phyloP scores from a whole-genome alignment of 2,329 filamentous ascomycete species.

The Colletotrichum simmondsii region DNA sequence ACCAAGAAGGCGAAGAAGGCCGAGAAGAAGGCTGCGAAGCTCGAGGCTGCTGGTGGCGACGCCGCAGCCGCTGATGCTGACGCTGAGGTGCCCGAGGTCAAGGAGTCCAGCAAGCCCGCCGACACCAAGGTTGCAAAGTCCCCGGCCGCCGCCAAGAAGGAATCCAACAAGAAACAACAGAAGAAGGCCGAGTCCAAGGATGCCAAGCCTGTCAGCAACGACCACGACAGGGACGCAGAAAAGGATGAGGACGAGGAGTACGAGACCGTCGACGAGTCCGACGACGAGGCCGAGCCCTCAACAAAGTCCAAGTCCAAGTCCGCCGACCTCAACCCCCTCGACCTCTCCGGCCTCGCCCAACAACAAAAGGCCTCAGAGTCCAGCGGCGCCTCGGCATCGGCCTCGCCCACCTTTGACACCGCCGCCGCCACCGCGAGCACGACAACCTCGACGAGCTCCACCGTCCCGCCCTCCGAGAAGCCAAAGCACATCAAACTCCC shows the following conservation, averaged over 20 bases:
- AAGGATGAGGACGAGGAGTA: constrained; percentile 30
- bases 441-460: constrained; percentile 77
- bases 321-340: constrained; percentile 38
- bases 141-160: constrained; percentile 50
- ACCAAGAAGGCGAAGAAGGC: constrained; percentile 59
- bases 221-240: constrained; percentile 29
- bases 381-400: constrained; percentile 52
- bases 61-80: constrained; percentile 47
- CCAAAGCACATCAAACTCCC: constrained; percentile 75
- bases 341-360: constrained; percentile 40
- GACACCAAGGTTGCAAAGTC: constrained; percentile 62
- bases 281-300: neutral
- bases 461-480: constrained; percentile 68
- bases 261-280: constrained; percentile 25
- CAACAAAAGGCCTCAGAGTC: constrained; percentile 55
- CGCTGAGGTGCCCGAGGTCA: constrained; percentile 47
- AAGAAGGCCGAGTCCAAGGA: constrained; percentile 43
- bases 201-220: constrained; percentile 21
- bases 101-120: constrained; percentile 67
- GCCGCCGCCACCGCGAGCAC: constrained; percentile 61
- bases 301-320: neutral
- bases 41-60: constrained; percentile 5
- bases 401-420: constrained; percentile 72
- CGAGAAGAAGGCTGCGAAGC: constrained; percentile 38
- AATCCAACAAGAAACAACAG: constrained; percentile 47